Evolutionary conservation across 2,329 filamentous ascomycete species (phyloP).

Genomic region (Aspergillus pseudoglaucus): DNA sequence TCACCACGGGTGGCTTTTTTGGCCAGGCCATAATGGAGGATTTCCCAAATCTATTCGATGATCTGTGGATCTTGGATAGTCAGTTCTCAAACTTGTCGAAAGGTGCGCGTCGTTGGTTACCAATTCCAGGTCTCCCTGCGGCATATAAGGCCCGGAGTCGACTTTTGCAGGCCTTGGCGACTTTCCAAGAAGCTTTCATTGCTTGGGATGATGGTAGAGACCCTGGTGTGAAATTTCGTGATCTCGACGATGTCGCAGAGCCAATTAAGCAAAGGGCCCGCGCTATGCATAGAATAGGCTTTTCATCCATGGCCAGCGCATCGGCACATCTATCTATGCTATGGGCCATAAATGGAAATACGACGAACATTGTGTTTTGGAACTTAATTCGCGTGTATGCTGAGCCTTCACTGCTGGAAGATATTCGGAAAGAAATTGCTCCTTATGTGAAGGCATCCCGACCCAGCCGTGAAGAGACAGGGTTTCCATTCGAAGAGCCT

Average conservation of each 20-base stretch:
- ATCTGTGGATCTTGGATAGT: constrained; percentile 51
- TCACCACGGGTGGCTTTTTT: constrained; percentile 43
- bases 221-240: constrained; percentile 39
- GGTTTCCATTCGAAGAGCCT: constrained; percentile 39
- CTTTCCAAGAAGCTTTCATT: constrained; percentile 39
- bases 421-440: constrained; percentile 42
- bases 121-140: constrained; percentile 44
- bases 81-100: constrained; percentile 49
- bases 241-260: constrained; percentile 45
- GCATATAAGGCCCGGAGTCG: constrained; percentile 44
- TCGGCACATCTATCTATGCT: constrained; percentile 44
- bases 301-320: constrained; percentile 33
- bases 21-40: constrained; percentile 47
- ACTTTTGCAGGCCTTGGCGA: constrained; percentile 35
- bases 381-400: constrained; percentile 43
- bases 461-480: constrained; percentile 29
- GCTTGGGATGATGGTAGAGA: constrained; percentile 37
- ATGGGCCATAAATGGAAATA: constrained; percentile 51
- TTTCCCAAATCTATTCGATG: constrained; percentile 47
- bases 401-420: constrained; percentile 33
- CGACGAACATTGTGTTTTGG: constrained; percentile 49
- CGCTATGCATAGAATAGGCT: constrained; percentile 32
- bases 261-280: constrained; percentile 39
- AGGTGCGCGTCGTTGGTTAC: constrained; percentile 51
- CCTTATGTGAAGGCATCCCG: constrained; percentile 35